Evolutionary conservation across 2,329 filamentous ascomycete species (phyloP).

Genomic region (Microdochium trichocladiopsis): DNA sequence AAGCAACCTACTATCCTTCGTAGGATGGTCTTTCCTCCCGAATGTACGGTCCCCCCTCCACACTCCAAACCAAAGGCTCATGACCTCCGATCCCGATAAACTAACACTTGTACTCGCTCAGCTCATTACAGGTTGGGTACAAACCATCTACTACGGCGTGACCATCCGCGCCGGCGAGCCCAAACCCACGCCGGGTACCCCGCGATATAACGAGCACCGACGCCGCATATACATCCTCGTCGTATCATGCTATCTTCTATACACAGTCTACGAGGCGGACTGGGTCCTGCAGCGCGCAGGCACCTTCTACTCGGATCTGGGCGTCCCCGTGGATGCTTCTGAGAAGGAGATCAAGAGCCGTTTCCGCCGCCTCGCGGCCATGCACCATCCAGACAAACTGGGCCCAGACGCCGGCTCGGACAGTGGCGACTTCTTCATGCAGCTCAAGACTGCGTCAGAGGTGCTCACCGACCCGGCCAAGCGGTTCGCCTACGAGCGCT

Average conservation of each 20-base stretch:
- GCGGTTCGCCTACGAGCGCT: conserved; percentile 84
- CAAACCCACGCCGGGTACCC: conserved; percentile 63
- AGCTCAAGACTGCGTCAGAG: conserved; percentile 77
- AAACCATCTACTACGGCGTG: conserved; percentile 78
- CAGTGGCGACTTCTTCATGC: conserved; percentile 57
- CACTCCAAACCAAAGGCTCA: not conserved
- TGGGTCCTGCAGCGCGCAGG: conserved; percentile 64
- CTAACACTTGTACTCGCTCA: conserved; percentile 23
- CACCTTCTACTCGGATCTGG: conserved; percentile 75
- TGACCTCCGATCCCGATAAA: conserved; percentile 6
- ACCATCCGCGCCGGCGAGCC: conserved; percentile 86
- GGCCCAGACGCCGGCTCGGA: conserved; percentile 25
- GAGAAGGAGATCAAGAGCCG: conserved; percentile 76
- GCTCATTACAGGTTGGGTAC: conserved; percentile 72
- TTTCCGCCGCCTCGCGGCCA: conserved; percentile 69
- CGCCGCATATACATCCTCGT: conserved; percentile 79
- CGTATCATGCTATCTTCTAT: conserved; percentile 75
- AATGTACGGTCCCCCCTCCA: conserved; percentile 28
- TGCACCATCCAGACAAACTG: conserved; percentile 82
- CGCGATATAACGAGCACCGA: conserved; percentile 65
- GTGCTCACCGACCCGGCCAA: conserved; percentile 69
- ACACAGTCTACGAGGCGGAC: conserved; percentile 90
- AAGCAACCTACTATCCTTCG: conserved; percentile 38
- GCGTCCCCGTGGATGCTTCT: conserved; percentile 58
- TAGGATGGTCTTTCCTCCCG: conserved; percentile 52